Percentiles rank a stretch among this genome's conserved stretches.
These are phyloP conservation scores for Begonia peltatifolia DNA, from an alignment of 306 rosid species.

Conservation along the genomic window DNA sequence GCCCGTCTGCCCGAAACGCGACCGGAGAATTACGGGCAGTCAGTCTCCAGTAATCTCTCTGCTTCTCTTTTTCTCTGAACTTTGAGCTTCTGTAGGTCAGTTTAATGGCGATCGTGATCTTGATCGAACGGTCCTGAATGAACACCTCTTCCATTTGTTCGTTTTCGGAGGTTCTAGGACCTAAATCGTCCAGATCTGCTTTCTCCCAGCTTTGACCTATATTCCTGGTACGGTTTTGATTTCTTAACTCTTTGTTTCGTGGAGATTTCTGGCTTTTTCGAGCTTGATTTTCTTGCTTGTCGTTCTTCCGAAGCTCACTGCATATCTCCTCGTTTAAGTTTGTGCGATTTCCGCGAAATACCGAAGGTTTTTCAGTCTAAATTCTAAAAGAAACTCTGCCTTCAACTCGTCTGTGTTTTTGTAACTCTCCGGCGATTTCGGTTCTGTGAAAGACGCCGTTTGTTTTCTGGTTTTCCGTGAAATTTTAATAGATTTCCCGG, in stretches of 20 bases:
- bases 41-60: slow-evolving; percentile 15
- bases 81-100: slow-evolving; percentile 1
- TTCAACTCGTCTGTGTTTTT: no score
- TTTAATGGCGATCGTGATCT: neutral
- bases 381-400: no score
- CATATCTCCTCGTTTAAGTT: neutral
- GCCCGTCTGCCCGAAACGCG: slow-evolving; percentile 17
- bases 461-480: no score
- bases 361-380: slow-evolving; percentile 7
- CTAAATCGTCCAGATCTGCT: slow-evolving; percentile 11
- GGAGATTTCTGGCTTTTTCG: neutral
- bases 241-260: neutral
- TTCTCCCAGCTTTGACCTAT: slow-evolving; percentile 9
- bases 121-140: slow-evolving; percentile 16
- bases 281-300: slow-evolving; percentile 6
- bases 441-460: no score
- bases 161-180: slow-evolving; percentile 6
- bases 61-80: slow-evolving; percentile 5
- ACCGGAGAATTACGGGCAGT: slow-evolving; percentile 14
- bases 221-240: slow-evolving; percentile 7
- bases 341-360: neutral
- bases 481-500: no score
- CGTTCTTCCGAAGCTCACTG: neutral
- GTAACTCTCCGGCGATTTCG: no score
- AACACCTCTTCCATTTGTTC: slow-evolving; percentile 4